These are phyloP conservation scores for Tetragonia tetragonoides DNA, from an alignment of 148 eudicot genomes.

Conservation along the genomic window DNA sequence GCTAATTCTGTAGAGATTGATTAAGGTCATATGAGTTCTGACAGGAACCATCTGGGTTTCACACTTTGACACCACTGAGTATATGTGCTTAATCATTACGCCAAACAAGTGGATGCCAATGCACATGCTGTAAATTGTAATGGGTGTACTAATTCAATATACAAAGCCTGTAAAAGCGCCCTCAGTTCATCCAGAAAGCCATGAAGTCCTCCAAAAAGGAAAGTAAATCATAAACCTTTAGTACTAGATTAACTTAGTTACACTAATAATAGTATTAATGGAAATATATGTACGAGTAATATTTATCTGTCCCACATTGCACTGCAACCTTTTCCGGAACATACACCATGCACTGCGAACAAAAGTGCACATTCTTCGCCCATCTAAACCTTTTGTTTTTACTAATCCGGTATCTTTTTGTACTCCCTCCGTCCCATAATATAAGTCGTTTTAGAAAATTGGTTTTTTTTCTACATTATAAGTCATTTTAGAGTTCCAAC, in stretches of 20 bases:
- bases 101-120: neutral
- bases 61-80: neutral
- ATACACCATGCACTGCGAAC: neutral
- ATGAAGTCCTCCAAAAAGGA: neutral
- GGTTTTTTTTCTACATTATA: too few species aligned
- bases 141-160: neutral
- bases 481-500: too few species aligned
- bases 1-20: neutral
- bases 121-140: slow-evolving; percentile 1
- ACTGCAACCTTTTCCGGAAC: neutral
- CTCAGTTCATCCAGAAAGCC: too few species aligned
- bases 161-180: neutral
- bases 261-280: too few species aligned
- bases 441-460: too few species aligned
- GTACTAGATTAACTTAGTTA: too few species aligned
- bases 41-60: slow-evolving; percentile 17
- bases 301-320: neutral
- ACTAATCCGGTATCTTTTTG: neutral
- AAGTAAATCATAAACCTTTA: neutral
- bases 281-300: too few species aligned
- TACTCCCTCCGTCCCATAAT: too few species aligned
- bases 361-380: neutral
- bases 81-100: slow-evolving; percentile 18
- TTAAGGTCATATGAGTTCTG: slow-evolving; percentile 10
- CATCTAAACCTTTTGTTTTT: neutral